Evolutionary conservation across 2,329 filamentous ascomycete species (phyloP).

Genomic region (Plenodomus lindquistii): DNA sequence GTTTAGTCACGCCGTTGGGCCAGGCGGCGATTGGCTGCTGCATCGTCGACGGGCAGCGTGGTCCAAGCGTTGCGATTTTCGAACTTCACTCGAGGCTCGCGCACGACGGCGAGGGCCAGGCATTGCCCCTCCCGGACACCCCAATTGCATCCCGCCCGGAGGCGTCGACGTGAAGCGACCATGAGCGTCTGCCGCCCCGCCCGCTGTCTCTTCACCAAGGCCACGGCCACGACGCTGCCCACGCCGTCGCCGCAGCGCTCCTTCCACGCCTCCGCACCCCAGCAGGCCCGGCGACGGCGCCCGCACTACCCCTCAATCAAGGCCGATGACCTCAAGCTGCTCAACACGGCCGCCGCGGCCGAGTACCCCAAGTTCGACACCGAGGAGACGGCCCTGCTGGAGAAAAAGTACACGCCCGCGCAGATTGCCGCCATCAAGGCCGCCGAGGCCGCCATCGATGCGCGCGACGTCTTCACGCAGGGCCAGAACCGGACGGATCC

Average conservation of each 20-base stretch:
- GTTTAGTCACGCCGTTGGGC: slow-evolving; percentile 29
- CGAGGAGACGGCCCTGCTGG: slow-evolving; percentile 52
- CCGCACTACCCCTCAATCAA: slow-evolving; percentile 52
- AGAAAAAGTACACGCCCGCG: slow-evolving; percentile 72
- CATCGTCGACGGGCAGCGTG: slow-evolving; percentile 14
- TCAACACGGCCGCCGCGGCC: slow-evolving; percentile 34
- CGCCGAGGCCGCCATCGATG: slow-evolving; percentile 75
- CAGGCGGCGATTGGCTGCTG: slow-evolving; percentile 31
- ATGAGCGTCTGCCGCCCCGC: slow-evolving; percentile 51
- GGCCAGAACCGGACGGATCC: slow-evolving; percentile 72
- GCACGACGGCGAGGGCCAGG: too few species aligned
- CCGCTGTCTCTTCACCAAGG: slow-evolving; percentile 47
- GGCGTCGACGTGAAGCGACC: slow-evolving; percentile 19
- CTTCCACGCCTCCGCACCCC: slow-evolving; percentile 46
- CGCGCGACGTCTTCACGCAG: slow-evolving; percentile 74
- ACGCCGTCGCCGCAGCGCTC: slow-evolving; percentile 44
- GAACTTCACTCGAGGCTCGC: slow-evolving; percentile 24
- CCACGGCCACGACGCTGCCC: slow-evolving; percentile 26
- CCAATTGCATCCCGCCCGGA: slow-evolving; percentile 27
- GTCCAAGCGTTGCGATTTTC: slow-evolving; percentile 25
- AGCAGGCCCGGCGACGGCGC: slow-evolving; percentile 41
- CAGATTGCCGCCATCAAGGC: slow-evolving; percentile 82
- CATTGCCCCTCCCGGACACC: slow-evolving; percentile 3
- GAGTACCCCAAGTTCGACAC: slow-evolving; percentile 66
- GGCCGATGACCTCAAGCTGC: slow-evolving; percentile 44